Base-by-base conservation (phyloP, 1,284 basidiomycete genomes). In the Schizophyllum amplum region DNA sequence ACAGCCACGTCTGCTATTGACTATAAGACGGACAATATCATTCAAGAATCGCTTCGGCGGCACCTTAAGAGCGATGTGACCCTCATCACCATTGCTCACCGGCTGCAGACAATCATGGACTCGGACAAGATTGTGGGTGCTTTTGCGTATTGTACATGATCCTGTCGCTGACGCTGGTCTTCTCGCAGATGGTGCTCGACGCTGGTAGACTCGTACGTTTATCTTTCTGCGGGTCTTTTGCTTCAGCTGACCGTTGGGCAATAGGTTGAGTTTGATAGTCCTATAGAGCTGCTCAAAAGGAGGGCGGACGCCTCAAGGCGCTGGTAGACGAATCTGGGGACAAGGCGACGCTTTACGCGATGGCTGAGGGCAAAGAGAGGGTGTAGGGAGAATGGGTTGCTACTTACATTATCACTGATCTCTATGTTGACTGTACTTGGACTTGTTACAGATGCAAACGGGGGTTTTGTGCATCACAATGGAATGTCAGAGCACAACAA, bases 101-200 rank as follows among this genome's bases (percentile, higher is more conserved):
- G 86, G 33, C 69, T 88, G 11, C 84, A 85, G 63, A 87, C 84
- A 1, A 83, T 87, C 62, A 85, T 86, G 74, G 84, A 87, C 60
- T 77, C 81, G 0, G 81, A 83, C 61, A 83, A 79, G 63, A 73
- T 73, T 60, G 71, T 72, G 55, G 58, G 66, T 66, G 23, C 22
- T 46, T 5, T 4, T 27, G 13, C 50, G 21, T 46, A 17, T 9
- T 5, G 4, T 7, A 15, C 20, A 20, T n/a, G 6, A 7, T 55
- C 23, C 13, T 55, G 21, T 25, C 24, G 15, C 24, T 50, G 15
- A 22, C 22, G 24, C n/a, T n/a, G n/a, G n/a, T n/a, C n/a, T n/a
- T n/a, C n/a, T 24, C 6, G 17, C 24, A 63, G 62, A 61, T 64
- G 63, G 63, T 64, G 6, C 57, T 64, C 1, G 63, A 64, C 51